These are phyloP conservation scores for Trifolium subterraneum DNA, from an alignment of 306 rosid species.

Conservation along the genomic window DNA sequence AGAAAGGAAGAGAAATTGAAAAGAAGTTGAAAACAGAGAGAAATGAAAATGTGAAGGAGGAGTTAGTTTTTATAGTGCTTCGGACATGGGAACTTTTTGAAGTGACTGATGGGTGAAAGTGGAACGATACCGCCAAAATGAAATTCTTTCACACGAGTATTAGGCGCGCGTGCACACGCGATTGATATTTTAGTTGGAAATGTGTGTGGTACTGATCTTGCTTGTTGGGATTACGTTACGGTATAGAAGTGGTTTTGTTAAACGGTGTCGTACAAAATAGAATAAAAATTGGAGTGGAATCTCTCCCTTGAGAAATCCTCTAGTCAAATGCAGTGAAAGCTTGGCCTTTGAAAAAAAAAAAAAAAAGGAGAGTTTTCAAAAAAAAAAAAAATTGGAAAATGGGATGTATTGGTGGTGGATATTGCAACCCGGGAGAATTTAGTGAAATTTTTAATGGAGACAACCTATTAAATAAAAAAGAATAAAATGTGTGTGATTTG, in stretches of 20 bases:
- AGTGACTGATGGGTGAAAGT: conserved; percentile 17
- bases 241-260: not conserved
- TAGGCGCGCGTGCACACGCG: conserved; percentile 39
- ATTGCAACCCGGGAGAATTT: too few species aligned
- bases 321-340: too few species aligned
- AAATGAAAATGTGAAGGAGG: not conserved
- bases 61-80: conserved; percentile 15
- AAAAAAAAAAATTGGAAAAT: too few species aligned
- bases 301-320: too few species aligned
- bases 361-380: too few species aligned
- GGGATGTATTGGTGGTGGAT: too few species aligned
- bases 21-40: not conserved
- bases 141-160: not conserved
- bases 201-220: not conserved
- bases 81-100: not conserved
- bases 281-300: too few species aligned
- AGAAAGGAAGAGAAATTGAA: not conserved
- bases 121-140: conserved; percentile 52
- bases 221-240: not conserved
- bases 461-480: too few species aligned
- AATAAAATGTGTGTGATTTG: too few species aligned
- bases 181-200: not conserved
- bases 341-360: too few species aligned
- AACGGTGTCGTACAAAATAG: too few species aligned
- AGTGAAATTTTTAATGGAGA: too few species aligned